Percentiles rank a stretch among this genome's conserved stretches.
Evolutionary conservation across 2,329 filamentous ascomycete species (phyloP).

Genomic region (Scolecobasidium constrictum): DNA sequence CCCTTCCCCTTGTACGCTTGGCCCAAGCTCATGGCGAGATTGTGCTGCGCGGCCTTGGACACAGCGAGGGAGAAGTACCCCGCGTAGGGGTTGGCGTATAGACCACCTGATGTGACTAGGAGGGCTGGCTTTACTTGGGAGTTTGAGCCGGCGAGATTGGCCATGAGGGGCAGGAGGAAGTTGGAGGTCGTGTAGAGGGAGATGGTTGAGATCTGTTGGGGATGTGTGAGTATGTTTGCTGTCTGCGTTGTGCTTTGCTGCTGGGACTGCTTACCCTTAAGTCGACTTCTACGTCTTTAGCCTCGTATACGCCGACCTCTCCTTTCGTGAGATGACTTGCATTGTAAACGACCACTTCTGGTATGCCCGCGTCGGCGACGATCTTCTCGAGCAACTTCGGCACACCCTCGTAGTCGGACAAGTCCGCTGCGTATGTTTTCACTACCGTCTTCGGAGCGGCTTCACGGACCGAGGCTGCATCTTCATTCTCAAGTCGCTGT

Average conservation of each 20-base stretch:
- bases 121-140: constrained; percentile 31
- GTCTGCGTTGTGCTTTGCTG: neutral
- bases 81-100: constrained; percentile 37
- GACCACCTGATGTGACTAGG: constrained; percentile 37
- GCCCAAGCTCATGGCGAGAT: constrained; percentile 5
- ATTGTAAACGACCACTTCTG: constrained; percentile 12
- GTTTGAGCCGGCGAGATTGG: constrained; percentile 19
- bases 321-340: constrained; percentile 5
- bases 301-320: constrained; percentile 4
- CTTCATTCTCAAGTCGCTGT: constrained; percentile 14
- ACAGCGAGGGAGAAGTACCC: constrained; percentile 30
- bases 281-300: constrained; percentile 36
- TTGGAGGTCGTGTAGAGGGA: constrained; percentile 37
- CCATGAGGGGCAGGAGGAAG: constrained; percentile 31
- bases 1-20: constrained; percentile 10
- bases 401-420: constrained; percentile 3
- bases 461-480: constrained; percentile 6
- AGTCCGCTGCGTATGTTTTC: constrained; percentile 10
- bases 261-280: constrained; percentile 29
- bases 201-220: constrained; percentile 32
- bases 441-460: constrained; percentile 5
- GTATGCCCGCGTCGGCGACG: constrained; percentile 11
- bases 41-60: constrained; percentile 10
- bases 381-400: constrained; percentile 2
- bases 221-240: neutral